Percentiles rank a stretch among this genome's conserved stretches.
Conservation (phyloP, 176 grass and related monocot genomes). For the Alopecurus myosuroides region DNA sequence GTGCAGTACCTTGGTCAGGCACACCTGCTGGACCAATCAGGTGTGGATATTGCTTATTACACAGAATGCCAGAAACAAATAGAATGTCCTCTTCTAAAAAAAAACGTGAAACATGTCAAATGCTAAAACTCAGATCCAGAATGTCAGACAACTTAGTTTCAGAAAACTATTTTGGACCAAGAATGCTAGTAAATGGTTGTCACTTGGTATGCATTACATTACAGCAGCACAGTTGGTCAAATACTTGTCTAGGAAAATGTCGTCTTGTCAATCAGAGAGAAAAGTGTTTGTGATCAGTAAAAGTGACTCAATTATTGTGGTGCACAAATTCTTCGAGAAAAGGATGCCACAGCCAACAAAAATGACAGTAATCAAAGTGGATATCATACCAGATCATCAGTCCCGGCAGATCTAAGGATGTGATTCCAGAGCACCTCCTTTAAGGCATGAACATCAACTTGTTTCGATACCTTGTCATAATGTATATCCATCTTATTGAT, state of each 20-base stretch:
- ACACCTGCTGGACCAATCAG: conserved; percentile 33
- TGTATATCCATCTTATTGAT: conserved; percentile 87
- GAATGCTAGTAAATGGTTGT: not conserved
- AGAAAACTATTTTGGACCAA: not conserved
- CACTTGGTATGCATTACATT: not conserved
- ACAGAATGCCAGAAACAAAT: not conserved
- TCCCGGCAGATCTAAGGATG: conserved; percentile 57
- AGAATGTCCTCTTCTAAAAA: not conserved
- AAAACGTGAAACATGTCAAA: not conserved
- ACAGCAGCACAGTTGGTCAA: not conserved
- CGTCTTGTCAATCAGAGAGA: not conserved
- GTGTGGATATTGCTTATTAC: not conserved
- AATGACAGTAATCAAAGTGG: not conserved
- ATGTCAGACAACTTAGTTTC: not conserved
- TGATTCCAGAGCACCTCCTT: conserved; percentile 87
- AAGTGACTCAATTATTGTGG: not conserved
- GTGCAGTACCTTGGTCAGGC: conserved; percentile 51
- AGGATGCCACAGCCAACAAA: not conserved
- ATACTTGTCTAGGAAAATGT: not conserved
- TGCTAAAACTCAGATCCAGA: not conserved
- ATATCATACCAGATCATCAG: conserved; percentile 43
- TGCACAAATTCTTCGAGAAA: not conserved
- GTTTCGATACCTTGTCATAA: conserved; percentile 92
- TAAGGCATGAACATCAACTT: conserved; percentile 96
- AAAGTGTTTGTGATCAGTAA: not conserved